Percentiles rank a stretch among this genome's conserved stretches.
phyloP scores from a whole-genome alignment of 177 flowering plant genomes.

The Tripterygium wilfordii region DNA sequence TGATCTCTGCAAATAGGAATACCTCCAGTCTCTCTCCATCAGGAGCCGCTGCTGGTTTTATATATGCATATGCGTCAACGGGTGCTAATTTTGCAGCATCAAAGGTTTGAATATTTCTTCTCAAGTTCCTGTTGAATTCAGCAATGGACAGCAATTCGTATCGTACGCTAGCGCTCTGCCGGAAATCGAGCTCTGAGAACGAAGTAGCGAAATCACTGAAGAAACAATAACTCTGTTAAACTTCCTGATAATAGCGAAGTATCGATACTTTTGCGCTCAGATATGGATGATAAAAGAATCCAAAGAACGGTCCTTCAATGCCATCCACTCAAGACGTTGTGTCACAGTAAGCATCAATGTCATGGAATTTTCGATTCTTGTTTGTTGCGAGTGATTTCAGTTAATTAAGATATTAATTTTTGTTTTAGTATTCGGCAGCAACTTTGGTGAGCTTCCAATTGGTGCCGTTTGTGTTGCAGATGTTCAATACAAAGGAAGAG shows the following conservation, averaged over 20 bases:
- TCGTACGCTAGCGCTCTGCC: conserved; percentile 32
- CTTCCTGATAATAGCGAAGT: conserved; percentile 36
- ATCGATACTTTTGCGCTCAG: conserved; percentile 34
- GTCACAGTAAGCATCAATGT: conserved; percentile 44
- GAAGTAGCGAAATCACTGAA: conserved; percentile 39
- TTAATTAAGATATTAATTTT: background rate
- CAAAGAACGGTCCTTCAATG: conserved; percentile 31
- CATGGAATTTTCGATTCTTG: background rate
- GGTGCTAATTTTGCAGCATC: too few relatives aligned
- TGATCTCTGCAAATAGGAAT: too few relatives aligned
- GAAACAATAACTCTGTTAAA: conserved; percentile 26
- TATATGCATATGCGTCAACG: too few relatives aligned
- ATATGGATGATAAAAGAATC: conserved; percentile 11
- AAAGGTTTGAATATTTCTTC: too few relatives aligned
- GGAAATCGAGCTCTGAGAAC: conserved; percentile 41
- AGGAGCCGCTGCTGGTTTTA: too few relatives aligned
- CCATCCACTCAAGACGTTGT: conserved; percentile 81
- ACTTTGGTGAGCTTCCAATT: conserved; percentile 71
- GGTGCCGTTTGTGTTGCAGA: conserved; percentile 90
- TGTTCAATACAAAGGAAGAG: conserved; percentile 86
- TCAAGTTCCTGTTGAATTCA: too few relatives aligned
- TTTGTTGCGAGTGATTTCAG: background rate
- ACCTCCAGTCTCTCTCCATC: too few relatives aligned
- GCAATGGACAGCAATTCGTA: too few relatives aligned
- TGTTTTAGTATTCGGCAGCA: conserved; percentile 34